Evolutionary conservation across 2,329 filamentous ascomycete genomes (phyloP).

Genomic region (Nigrograna mackinnonii): DNA sequence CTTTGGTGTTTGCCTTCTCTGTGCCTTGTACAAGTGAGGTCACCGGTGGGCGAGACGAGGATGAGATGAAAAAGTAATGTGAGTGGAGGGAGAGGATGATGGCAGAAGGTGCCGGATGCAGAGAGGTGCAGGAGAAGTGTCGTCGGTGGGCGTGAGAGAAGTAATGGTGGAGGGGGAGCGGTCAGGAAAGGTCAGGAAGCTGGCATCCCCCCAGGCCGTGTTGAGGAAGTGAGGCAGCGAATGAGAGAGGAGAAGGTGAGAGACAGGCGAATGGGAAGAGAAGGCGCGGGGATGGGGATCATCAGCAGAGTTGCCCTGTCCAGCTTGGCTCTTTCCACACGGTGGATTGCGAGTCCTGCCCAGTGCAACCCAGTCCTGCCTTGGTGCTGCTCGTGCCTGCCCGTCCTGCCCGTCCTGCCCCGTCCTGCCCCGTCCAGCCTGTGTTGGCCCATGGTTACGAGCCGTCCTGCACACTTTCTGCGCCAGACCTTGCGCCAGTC

Average conservation of each 20-base stretch:
- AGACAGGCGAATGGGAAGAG: conserved; percentile 20
- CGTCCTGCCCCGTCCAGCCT: too few species aligned
- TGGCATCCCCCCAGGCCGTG: conserved; percentile 1
- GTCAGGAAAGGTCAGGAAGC: conserved; percentile 1
- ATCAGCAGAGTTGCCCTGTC: conserved; percentile 31
- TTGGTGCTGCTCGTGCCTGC: conserved; percentile 13
- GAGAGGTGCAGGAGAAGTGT: conserved; percentile 19
- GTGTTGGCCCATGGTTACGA: too few species aligned
- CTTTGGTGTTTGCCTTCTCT: conserved; percentile 13
- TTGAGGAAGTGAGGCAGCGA: conserved; percentile 30
- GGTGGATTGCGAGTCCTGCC: too few species aligned
- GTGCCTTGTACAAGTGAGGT: conserved; percentile 20
- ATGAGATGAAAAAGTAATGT: conserved; percentile 13
- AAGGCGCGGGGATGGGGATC: conserved; percentile 16
- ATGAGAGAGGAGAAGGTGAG: conserved; percentile 13
- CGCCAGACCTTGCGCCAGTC: conserved; percentile 34
- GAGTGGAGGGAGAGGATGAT: conserved; percentile 22
- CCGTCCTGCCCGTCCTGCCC: conserved; percentile 19
- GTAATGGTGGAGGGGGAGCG: not conserved
- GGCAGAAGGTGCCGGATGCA: conserved; percentile 19
- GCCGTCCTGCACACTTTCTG: conserved; percentile 24
- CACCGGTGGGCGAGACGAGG: conserved; percentile 10
- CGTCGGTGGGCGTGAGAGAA: not conserved
- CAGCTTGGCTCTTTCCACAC: conserved; percentile 21
- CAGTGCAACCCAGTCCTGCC: not conserved